A percentile compares a stretch with the other conserved stretches of the same genome.
Evolutionary conservation across 805 yeast species (phyloP).

Genomic region (Saturnispora sekii): DNA sequence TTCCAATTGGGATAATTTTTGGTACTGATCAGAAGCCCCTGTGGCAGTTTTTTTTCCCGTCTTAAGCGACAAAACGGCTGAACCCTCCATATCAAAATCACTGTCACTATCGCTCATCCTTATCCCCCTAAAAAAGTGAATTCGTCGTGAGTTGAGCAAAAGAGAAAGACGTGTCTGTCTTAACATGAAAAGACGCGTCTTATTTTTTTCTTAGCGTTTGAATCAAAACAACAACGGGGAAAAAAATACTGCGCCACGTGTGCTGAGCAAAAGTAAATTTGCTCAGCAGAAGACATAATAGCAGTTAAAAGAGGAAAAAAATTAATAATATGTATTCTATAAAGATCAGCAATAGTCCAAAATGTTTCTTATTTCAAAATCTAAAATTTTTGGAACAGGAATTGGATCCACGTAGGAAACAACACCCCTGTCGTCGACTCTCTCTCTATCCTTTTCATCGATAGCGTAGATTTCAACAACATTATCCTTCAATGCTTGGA

Average conservation of each 20-base stretch:
- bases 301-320: too few relatives aligned
- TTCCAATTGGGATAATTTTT: slow-evolving; percentile 87
- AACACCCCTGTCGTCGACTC: slow-evolving; percentile 83
- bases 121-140: not conserved
- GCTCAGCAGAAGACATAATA: not conserved
- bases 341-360: slow-evolving; percentile 41
- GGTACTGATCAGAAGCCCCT: slow-evolving; percentile 66
- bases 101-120: slow-evolving; percentile 7
- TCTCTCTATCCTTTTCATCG: slow-evolving; percentile 78
- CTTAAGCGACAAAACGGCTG: not conserved
- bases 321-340: not conserved
- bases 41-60: slow-evolving; percentile 9
- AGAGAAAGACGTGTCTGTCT: not conserved
- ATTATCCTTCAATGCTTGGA: slow-evolving; percentile 46
- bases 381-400: slow-evolving; percentile 57
- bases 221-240: not conserved
- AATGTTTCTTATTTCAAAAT: slow-evolving; percentile 47
- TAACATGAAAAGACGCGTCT: not conserved
- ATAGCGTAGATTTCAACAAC: slow-evolving; percentile 69
- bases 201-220: not conserved
- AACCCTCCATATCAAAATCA: slow-evolving; percentile 3
- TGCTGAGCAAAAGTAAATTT: not conserved
- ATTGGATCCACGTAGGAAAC: slow-evolving; percentile 69
- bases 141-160: not conserved
- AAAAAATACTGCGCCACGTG: too few relatives aligned